phyloP scores from a whole-genome alignment of 345 rosid species.

The Aegle marmelos region DNA sequence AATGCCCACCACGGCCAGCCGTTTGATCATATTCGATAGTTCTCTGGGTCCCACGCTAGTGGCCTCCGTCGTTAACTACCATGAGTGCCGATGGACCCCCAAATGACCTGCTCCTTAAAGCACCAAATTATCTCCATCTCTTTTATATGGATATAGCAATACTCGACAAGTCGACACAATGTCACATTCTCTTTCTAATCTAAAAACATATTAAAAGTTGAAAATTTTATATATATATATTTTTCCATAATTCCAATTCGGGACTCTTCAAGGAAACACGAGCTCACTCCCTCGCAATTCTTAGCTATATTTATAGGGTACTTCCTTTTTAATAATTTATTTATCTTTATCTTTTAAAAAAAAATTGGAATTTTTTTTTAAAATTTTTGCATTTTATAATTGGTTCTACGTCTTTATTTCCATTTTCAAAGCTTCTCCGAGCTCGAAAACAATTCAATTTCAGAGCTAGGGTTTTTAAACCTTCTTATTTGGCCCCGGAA shows the following conservation, averaged over 20 bases:
- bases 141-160: neutral
- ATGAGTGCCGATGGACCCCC: neutral
- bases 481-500: neutral
- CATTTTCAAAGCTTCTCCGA: slow-evolving; percentile 25
- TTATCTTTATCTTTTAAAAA: neutral
- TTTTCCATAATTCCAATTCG: slow-evolving; percentile 21
- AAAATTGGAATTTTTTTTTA: neutral
- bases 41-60: neutral
- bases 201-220: neutral
- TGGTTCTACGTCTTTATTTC: neutral
- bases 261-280: slow-evolving; percentile 36
- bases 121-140: neutral
- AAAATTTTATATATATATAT: neutral
- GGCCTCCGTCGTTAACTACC: slow-evolving; percentile 9
- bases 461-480: slow-evolving; percentile 28
- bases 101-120: neutral
- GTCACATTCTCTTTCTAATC: neutral
- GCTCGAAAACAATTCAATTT: neutral
- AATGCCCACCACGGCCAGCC: neutral
- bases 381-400: neutral
- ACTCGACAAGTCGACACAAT: slow-evolving; percentile 3
- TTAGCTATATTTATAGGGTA: slow-evolving; percentile 29
- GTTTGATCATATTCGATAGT: slow-evolving; percentile 9
- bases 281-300: slow-evolving; percentile 31
- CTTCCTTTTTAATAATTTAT: neutral